Evolutionary conservation across 306 rosid species (phyloP).

Genomic region (Vigna hirtella): DNA sequence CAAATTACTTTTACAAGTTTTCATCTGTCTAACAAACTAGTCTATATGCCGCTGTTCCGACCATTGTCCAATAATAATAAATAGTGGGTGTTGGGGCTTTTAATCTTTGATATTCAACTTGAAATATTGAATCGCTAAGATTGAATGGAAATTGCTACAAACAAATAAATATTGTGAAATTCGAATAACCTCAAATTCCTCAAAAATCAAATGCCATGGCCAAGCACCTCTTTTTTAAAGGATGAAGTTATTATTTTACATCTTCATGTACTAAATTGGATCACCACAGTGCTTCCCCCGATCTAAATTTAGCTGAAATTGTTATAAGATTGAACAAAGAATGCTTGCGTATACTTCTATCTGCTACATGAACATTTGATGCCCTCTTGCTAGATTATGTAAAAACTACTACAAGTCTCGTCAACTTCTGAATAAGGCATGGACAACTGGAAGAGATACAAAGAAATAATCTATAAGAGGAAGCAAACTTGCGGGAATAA

Average conservation of each 20-base stretch:
- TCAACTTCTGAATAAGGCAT: conserved; percentile 34
- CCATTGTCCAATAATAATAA: conserved; percentile 14
- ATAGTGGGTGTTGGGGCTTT: conserved; percentile 36
- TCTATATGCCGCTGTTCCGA: conserved; percentile 2
- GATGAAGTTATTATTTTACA: conserved; percentile 41
- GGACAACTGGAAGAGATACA: conserved; percentile 39
- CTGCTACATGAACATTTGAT: conserved; percentile 38
- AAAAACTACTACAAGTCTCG: conserved; percentile 39
- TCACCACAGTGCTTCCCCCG: conserved; percentile 35
- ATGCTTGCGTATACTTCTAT: conserved; percentile 35
- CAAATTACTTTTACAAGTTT: conserved; percentile 20
- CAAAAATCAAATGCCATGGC: conserved; percentile 41
- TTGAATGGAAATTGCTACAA: conserved; percentile 42
- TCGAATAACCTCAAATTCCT: conserved; percentile 44
- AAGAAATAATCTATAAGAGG: conserved; percentile 13
- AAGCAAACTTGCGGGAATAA: conserved; percentile 29
- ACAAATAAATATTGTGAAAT: conserved; percentile 39
- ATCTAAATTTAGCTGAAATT: conserved; percentile 52
- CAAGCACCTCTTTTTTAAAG: conserved; percentile 41
- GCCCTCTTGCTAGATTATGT: conserved; percentile 36
- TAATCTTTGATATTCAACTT: conserved; percentile 32
- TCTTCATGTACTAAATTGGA: conserved; percentile 50
- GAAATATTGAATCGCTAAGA: conserved; percentile 36
- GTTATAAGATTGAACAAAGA: conserved; percentile 30
- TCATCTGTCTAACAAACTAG: conserved; percentile 27